Conservation (phyloP, 331 rosid genomes). For the Phaseolus coccineus region DNA sequence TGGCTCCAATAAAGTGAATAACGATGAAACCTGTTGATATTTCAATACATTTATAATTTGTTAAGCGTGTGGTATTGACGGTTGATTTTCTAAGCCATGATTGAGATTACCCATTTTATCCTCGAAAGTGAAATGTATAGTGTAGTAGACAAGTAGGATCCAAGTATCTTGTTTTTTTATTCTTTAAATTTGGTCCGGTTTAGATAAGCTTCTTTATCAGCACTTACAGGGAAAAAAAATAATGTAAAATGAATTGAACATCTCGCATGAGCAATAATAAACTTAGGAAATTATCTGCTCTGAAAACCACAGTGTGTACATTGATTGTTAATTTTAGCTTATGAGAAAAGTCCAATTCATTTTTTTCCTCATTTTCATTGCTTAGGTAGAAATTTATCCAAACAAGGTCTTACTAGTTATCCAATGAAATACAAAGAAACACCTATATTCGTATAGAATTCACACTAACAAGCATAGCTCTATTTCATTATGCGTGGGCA, state of each 20-base stretch:
- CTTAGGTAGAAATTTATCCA: background rate
- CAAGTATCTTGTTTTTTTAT: background rate
- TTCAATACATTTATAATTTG: background rate
- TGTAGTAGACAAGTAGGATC: background rate
- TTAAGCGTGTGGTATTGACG: background rate
- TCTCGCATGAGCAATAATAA: background rate
- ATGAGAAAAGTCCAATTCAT: background rate
- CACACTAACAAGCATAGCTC: background rate
- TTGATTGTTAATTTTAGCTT: background rate
- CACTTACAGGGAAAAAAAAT: background rate
- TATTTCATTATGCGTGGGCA: background rate
- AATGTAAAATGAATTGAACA: background rate
- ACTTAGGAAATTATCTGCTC: background rate
- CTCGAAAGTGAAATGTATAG: background rate
- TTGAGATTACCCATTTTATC: background rate
- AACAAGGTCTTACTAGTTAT: background rate
- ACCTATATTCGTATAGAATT: background rate
- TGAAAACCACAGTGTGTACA: background rate
- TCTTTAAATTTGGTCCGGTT: background rate
- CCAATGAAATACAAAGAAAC: background rate
- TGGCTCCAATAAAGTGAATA: background rate
- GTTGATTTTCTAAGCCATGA: background rate
- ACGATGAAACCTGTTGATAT: background rate
- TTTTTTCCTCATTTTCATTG: background rate
- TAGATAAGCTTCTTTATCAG: background rate